Evolutionary conservation across 306 rosid genomes (phyloP), one percentile per base, ranked within the genome.

Genomic region (Fragaria vesca): DNA sequence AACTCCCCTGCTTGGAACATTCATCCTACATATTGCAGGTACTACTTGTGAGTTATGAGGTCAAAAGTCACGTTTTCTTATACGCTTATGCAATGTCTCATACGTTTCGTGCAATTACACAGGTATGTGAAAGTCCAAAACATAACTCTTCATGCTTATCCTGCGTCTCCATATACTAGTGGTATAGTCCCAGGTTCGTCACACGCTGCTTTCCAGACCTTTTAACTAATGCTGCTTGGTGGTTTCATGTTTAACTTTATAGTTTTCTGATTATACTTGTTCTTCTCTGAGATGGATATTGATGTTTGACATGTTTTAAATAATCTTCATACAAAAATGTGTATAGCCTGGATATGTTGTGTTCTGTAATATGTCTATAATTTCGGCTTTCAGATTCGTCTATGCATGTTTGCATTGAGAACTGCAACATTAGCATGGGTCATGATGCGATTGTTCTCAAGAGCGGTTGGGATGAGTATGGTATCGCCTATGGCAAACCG

Each of bases 11-110:
- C 90, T 55, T 91, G 88, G 91, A 69, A 76, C 81, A 83, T 91
- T 69, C 96, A 91, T 86, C 90, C 93, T 6, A 86, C 87, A 48
- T 91, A 91, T 80, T 91, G 96, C 91, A 86, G 93, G 96, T 89
- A 45, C 48, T 8, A 34, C n/a, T 70, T 8, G 12, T 42, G 12
- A 32, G 4, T 43, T 42, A 9, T 60, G 17, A 60, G 58, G 43
- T 28, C 45, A 43, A 17, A 9, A 28, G 69, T 30, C 16, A 6
- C 61, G n/a, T 75, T 75, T 75, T 75, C 61, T 17, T 61, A 16
- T 32, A 45, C 43, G 57, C 40, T 58, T 16, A 24, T 4, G 46
- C 38, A 46, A 24, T 45, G 78, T 8, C 12, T 62, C 2, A 9
- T 74, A 57, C 68, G 21, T 30, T 42, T 12, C 1, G 13, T 47